These are phyloP conservation scores for Ramularia endophylla DNA, from an alignment of 2,329 filamentous ascomycete genomes.

Conservation along the genomic window DNA sequence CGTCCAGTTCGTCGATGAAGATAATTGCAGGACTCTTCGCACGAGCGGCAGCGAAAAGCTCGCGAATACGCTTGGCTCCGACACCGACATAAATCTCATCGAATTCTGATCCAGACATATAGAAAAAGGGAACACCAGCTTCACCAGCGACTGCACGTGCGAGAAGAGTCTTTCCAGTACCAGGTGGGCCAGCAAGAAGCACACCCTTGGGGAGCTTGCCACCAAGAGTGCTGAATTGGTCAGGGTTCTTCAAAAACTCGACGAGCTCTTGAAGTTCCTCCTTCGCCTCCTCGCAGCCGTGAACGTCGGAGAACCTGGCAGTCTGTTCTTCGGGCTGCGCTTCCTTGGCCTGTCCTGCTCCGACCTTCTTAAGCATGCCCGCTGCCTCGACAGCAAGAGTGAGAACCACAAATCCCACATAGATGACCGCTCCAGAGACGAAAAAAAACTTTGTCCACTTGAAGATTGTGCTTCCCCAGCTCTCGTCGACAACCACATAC, in stretches of 20 bases:
- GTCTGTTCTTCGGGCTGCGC: slow-evolving; percentile 90
- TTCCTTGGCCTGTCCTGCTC: slow-evolving; percentile 67
- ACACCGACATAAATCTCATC: slow-evolving; percentile 98
- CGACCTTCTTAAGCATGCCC: slow-evolving; percentile 71
- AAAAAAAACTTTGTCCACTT: slow-evolving; percentile 86
- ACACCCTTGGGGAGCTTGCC: slow-evolving; percentile 97
- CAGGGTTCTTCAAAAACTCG: slow-evolving; percentile 89
- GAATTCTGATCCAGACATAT: slow-evolving; percentile 99
- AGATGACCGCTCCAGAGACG: slow-evolving; percentile 71
- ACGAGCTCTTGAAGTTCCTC: slow-evolving; percentile 96
- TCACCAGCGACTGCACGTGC: slow-evolving; percentile 94
- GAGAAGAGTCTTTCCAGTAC: slow-evolving; percentile 94
- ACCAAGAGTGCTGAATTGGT: slow-evolving; percentile 87
- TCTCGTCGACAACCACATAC: slow-evolving; percentile 93
- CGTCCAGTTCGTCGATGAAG: slow-evolving; percentile 91
- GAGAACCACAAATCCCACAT: slow-evolving; percentile 71
- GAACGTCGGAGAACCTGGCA: slow-evolving; percentile 85
- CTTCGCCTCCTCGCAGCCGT: slow-evolving; percentile 96
- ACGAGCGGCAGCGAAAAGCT: slow-evolving; percentile 79
- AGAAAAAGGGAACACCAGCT: slow-evolving; percentile 97
- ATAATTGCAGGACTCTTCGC: slow-evolving; percentile 86
- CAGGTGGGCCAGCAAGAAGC: slow-evolving; percentile 86
- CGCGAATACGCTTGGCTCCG: slow-evolving; percentile 90
- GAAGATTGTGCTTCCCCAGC: slow-evolving; percentile 70
- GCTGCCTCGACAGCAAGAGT: slow-evolving; percentile 78